Conservation (phyloP, 441 rosid species). For the Bruguiera hainesii region DNA sequence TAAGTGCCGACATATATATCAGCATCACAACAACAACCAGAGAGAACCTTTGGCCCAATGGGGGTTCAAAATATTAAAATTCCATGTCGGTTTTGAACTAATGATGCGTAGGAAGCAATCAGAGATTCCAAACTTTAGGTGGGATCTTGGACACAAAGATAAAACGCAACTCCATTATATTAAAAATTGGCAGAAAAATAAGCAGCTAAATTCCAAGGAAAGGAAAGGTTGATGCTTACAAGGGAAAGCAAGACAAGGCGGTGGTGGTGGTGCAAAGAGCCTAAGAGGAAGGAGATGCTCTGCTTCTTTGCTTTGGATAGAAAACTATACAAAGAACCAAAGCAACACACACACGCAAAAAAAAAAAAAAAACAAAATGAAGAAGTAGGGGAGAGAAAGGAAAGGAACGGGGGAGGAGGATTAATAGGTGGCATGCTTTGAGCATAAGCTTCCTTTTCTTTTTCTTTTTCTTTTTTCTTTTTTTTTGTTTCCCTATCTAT, state of each 20-base stretch:
- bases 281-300: conserved; percentile 48
- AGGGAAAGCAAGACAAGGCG: conserved; percentile 46
- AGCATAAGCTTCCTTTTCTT: conserved; percentile 31
- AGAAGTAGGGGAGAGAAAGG: not conserved
- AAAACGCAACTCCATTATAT: conserved; percentile 8
- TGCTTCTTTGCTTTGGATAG: conserved; percentile 50
- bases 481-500: not conserved
- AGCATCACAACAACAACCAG: conserved; percentile 7
- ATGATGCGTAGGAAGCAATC: conserved; percentile 21
- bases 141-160: conserved; percentile 23
- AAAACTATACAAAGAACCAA: conserved; percentile 15
- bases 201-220: conserved; percentile 43
- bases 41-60: conserved; percentile 2
- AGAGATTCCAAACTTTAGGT: conserved; percentile 39
- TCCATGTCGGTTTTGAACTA: conserved; percentile 26
- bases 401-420: not conserved
- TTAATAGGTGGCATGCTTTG: conserved; percentile 26
- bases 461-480: conserved; percentile 25
- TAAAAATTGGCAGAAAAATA: conserved; percentile 3
- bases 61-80: conserved; percentile 14
- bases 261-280: conserved; percentile 34
- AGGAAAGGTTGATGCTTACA: conserved; percentile 52
- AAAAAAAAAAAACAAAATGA: not conserved
- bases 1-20: not conserved
- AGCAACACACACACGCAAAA: not conserved